Conservation (phyloP, 2,329 filamentous ascomycete genomes). For the Fusarium bactridioides region DNA sequence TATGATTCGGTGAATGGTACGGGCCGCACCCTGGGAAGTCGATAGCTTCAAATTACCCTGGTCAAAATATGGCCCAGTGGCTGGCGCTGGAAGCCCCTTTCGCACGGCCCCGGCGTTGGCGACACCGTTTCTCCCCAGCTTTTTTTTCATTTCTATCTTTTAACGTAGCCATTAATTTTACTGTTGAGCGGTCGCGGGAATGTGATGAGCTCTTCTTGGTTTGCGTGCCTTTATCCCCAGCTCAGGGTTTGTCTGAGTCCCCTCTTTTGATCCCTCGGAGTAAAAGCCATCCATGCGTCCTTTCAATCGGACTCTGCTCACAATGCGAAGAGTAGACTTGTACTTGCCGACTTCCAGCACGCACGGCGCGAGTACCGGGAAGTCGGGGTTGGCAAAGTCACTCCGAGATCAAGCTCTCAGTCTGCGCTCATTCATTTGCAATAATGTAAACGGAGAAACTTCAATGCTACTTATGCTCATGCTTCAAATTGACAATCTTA, state of each 20-base stretch:
- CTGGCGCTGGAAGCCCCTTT: not conserved
- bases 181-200: too few relatives aligned
- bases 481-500: not conserved
- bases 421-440: not conserved
- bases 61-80: not conserved
- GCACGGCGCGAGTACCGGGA: not conserved
- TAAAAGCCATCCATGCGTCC: too few relatives aligned
- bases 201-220: too few relatives aligned
- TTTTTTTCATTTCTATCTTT: too few relatives aligned
- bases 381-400: too few relatives aligned
- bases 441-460: accelerated
- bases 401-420: not conserved
- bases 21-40: not conserved
- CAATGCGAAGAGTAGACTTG: too few relatives aligned
- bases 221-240: too few relatives aligned
- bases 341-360: not conserved
- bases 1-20: not conserved
- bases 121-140: too few relatives aligned
- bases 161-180: too few relatives aligned
- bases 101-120: not conserved
- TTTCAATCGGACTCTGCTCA: too few relatives aligned
- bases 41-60: not conserved
- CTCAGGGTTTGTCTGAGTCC: too few relatives aligned
- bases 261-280: too few relatives aligned
- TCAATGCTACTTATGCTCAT: not conserved